Percentiles rank a stretch among this genome's conserved stretches.
Conservation (phyloP, 495 filamentous ascomycete genomes). For the Massariosphaeria phaeospora region DNA sequence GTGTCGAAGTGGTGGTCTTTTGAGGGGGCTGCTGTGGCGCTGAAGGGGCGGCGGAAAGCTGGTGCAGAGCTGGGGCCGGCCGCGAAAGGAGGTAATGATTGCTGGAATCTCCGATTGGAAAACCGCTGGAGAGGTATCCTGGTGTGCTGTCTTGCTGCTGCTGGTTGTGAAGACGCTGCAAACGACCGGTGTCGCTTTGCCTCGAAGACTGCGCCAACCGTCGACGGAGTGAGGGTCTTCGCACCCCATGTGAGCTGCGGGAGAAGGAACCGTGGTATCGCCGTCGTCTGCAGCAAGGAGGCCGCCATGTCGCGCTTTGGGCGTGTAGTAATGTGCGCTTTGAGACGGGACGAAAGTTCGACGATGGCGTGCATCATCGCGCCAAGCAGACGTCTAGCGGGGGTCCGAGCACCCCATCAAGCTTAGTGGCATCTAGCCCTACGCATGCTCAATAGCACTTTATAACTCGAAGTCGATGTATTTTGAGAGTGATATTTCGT, state of each 20-base stretch:
- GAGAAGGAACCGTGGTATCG: slow-evolving; percentile 29
- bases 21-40: slow-evolving; percentile 54
- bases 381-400: too few relatives aligned
- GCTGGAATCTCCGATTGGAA: neutral
- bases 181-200: slow-evolving; percentile 1
- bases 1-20: slow-evolving; percentile 98
- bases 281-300: slow-evolving; percentile 6
- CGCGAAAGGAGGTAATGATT: neutral
- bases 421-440: too few relatives aligned
- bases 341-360: too few relatives aligned
- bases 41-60: slow-evolving; percentile 48
- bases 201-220: neutral
- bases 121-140: neutral
- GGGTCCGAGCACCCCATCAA: too few relatives aligned
- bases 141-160: too few relatives aligned
- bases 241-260: slow-evolving; percentile 20
- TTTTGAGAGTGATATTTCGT: too few relatives aligned
- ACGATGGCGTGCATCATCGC: too few relatives aligned
- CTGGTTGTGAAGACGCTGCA: neutral
- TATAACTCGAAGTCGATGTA: too few relatives aligned
- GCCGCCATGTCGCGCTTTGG: slow-evolving; percentile 10
- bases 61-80: neutral
- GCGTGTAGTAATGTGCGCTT: too few relatives aligned
- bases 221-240: neutral
- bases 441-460: too few relatives aligned